Evolutionary conservation across 495 filamentous ascomycete genomes (phyloP), one percentile per base, ranked within the genome.

Genomic region (Talaromyces thailandensis): DNA sequence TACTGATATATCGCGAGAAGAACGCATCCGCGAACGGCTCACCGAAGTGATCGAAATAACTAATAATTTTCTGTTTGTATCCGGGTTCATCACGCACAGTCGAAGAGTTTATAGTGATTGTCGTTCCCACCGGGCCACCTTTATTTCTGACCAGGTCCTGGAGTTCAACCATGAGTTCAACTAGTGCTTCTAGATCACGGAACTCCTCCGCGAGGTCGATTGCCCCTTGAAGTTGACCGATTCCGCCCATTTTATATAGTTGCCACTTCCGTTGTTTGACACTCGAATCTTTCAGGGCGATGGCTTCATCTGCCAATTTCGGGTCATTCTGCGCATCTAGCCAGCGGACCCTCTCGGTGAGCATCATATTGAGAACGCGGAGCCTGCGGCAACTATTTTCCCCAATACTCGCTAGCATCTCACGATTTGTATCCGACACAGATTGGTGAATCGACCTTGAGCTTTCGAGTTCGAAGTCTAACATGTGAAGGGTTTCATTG

Each of bases 1-100:
- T 81, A 14, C 82, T 75, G 57, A 97, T 88, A 37, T 89, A 81
- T 62, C 85, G 83, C 53, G 87, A 82, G 66, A 96, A 97, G 65
- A 89, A 88, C 6, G 88, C 87, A 65, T 88, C 83, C 14, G 93
- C 91, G 78, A 90, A 98, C 16, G 76, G 71, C 62, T 85, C 82
- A n/a, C 87, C 89, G 65, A 89, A 94, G 35, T 80, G 79, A 26
- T 84, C 77, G 64, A 94, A 92, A 64, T 88, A 91, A n/a, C 71
- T 70, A 3, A 85, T 77, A 21, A 85, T 77, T 24, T 79, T 75
- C 31, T 75, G 68, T 11, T 72, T 73, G 11, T 82, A 68, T 35
- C 31, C 67, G 3, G 67, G 65, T 2, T 67, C 61, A 48, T 60
- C 64, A 25, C 63, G 53, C 14, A 66, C 21, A 0, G 59, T 37